A percentile compares a stretch with the other conserved stretches of the same genome.
Evolutionary conservation across 495 filamentous ascomycete genomes (phyloP).

Genomic region (Penicillium argentinense): DNA sequence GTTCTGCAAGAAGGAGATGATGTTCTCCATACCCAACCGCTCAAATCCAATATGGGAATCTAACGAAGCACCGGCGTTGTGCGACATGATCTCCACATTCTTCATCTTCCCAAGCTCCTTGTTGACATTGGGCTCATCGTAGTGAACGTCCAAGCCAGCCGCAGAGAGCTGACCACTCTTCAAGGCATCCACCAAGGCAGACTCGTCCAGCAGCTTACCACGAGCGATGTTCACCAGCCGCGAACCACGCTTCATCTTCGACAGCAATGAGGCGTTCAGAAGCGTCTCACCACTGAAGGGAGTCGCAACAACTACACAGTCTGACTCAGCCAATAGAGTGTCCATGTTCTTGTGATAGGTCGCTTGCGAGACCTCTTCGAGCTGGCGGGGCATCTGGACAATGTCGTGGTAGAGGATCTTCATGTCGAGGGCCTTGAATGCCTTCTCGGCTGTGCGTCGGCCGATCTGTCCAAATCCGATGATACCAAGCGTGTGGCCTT

Average conservation of each 20-base stretch:
- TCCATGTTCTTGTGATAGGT: slow-evolving; percentile 53
- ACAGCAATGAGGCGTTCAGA: slow-evolving; percentile 50
- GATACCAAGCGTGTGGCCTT: slow-evolving; percentile 51
- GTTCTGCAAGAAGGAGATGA: slow-evolving; percentile 57
- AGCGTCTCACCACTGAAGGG: slow-evolving; percentile 61
- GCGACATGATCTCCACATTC: slow-evolving; percentile 62
- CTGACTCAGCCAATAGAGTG: slow-evolving; percentile 51
- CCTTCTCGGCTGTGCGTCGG: slow-evolving; percentile 62
- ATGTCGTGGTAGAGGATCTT: slow-evolving; percentile 68
- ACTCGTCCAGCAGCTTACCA: slow-evolving; percentile 68
- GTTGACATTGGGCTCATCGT: slow-evolving; percentile 47
- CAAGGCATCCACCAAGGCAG: slow-evolving; percentile 62
- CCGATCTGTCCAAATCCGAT: slow-evolving; percentile 72
- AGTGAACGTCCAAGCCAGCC: slow-evolving; percentile 70
- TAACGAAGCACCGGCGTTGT: slow-evolving; percentile 71
- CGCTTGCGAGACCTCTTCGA: slow-evolving; percentile 35
- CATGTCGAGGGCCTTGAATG: slow-evolving; percentile 62
- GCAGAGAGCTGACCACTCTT: slow-evolving; percentile 52
- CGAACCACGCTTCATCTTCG: slow-evolving; percentile 53
- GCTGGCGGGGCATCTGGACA: slow-evolving; percentile 47
- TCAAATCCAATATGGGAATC: slow-evolving; percentile 75
- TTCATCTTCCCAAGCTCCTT: slow-evolving; percentile 50
- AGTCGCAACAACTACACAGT: slow-evolving; percentile 68
- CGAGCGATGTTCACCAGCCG: slow-evolving; percentile 74
- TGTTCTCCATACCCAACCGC: slow-evolving; percentile 70